These are phyloP conservation scores for Geotrichum australiense DNA, from an alignment of 1,139 yeast genomes.

Conservation along the genomic window DNA sequence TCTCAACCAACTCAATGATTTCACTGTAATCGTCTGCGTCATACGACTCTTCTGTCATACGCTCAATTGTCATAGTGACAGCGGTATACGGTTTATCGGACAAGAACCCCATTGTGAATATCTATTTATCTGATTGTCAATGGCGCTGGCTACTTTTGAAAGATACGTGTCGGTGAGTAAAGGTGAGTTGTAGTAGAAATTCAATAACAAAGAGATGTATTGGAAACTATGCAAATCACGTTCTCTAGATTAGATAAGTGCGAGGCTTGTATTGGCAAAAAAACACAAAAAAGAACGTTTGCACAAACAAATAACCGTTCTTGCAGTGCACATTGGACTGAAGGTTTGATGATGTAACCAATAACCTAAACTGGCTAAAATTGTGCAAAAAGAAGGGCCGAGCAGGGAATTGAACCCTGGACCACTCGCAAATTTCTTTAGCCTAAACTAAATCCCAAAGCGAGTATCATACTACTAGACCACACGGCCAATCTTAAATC, in stretches of 20 bases:
- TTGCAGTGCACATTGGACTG: no score
- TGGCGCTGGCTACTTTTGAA: not conserved
- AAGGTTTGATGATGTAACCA: no score
- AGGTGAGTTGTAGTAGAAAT: not conserved
- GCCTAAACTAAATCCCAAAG: constrained; percentile 19
- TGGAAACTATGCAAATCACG: not conserved
- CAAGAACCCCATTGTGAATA: constrained; percentile 34
- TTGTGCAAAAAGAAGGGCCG: constrained; percentile 25
- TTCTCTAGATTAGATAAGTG: not conserved
- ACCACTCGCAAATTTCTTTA: constrained; percentile 27
- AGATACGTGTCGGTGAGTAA: no score
- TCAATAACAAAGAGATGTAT: not conserved
- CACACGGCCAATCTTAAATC: not conserved
- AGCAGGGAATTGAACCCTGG: constrained; percentile 35
- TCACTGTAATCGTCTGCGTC: constrained; percentile 38
- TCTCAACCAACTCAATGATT: constrained; percentile 41
- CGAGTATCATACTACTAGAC: constrained; percentile 17
- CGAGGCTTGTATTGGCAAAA: no score
- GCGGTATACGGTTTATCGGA: constrained; percentile 45
- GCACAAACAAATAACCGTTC: no score
- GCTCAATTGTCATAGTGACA: constrained; percentile 43
- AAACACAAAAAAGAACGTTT: no score
- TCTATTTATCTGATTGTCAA: not conserved
- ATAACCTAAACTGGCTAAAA: not conserved
- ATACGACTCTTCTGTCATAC: constrained; percentile 36